Conservation (phyloP, 352 stramenopile genomes). For the Phytophthora macrochlamydospora region DNA sequence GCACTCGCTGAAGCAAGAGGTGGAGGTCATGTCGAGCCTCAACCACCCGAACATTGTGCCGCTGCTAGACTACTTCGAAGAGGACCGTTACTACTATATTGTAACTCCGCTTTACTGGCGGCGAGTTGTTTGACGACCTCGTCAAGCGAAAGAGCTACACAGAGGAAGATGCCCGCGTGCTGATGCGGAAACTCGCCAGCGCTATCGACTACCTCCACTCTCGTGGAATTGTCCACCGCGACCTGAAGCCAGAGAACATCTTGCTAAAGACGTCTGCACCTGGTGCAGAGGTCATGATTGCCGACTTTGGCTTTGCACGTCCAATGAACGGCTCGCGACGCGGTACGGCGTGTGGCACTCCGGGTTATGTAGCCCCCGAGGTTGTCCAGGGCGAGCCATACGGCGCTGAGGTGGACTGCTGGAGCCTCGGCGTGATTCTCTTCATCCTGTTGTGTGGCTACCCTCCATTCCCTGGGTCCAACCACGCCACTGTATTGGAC, state of each 20-base stretch:
- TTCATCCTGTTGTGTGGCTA: slow-evolving; percentile 95
- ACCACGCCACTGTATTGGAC: slow-evolving; percentile 71
- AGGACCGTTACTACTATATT: slow-evolving; percentile 79
- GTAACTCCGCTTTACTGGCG: slow-evolving; percentile 82
- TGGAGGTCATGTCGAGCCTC: slow-evolving; percentile 72
- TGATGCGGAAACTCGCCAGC: slow-evolving; percentile 91
- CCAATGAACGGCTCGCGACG: slow-evolving; percentile 57
- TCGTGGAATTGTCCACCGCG: slow-evolving; percentile 91
- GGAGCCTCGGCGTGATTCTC: slow-evolving; percentile 93
- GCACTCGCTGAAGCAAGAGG: slow-evolving; percentile 69
- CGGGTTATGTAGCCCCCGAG: slow-evolving; percentile 94
- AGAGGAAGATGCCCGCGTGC: slow-evolving; percentile 93
- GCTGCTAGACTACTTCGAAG: slow-evolving; percentile 78
- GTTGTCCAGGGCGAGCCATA: slow-evolving; percentile 91
- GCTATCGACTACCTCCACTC: slow-evolving; percentile 94
- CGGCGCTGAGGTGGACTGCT: slow-evolving; percentile 92
- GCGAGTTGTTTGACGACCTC: slow-evolving; percentile 97
- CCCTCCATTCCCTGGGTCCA: slow-evolving; percentile 81
- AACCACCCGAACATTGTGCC: slow-evolving; percentile 79
- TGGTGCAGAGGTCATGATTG: slow-evolving; percentile 83
- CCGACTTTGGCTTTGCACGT: slow-evolving; percentile 90
- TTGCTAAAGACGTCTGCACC: slow-evolving; percentile 79
- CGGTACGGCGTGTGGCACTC: slow-evolving; percentile 82
- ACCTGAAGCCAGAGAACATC: slow-evolving; percentile 92
- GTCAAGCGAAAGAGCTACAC: slow-evolving; percentile 95